Evolutionary conservation across 345 rosid species (phyloP), one percentile per base, ranked within the genome.

Genomic region (Camelina laxa): DNA sequence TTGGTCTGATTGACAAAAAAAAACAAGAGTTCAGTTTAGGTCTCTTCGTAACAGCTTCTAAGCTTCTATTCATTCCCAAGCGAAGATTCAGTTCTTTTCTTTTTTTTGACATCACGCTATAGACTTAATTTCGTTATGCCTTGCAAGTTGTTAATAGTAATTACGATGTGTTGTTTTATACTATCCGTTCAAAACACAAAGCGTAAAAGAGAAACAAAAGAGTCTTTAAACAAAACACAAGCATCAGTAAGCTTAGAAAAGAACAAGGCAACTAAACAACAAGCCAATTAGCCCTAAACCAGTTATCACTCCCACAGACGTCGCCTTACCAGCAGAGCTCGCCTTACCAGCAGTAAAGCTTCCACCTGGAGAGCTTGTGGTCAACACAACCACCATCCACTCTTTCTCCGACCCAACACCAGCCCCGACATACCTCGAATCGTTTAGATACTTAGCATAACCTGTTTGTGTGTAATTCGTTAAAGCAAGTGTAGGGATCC

Each of bases 301-400:
- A 59, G 17, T 6, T 53, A 33, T 33, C 2, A 19, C 61, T 20
- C 56, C 41, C 39, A 49, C 49, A 1, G 68, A 17, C 0, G 19
- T 57, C 22, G 67, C 51, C 0, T 65, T 85, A 5, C 85, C 90
- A 17, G 27, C 73, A 0, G 79, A 24, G 27, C 27, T 57, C 22
- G 67, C 51, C 0, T 65, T 85, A 6, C 85, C 90, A 17, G 27
- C 73, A 0, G 79, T 75, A 7, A 91, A 85, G 38, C 80, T 84
- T 21, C 96, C 98, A 0, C 70, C 51, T 0, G 67, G 82, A 3
- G 86, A 86, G 38, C 35, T 83, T 0, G 88, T 82, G 0, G 75
- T 74, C 59, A 93, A 55, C 14, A 91, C 86, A 11, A 85, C 74
- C 16, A 93, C 96, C 88, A 86, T 86, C 98, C 97, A 89, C 57